A percentile compares a stretch with the other conserved stretches of the same genome.
Evolutionary conservation across 495 filamentous ascomycete species (phyloP).

Genomic region (Neurospora hispaniola): DNA sequence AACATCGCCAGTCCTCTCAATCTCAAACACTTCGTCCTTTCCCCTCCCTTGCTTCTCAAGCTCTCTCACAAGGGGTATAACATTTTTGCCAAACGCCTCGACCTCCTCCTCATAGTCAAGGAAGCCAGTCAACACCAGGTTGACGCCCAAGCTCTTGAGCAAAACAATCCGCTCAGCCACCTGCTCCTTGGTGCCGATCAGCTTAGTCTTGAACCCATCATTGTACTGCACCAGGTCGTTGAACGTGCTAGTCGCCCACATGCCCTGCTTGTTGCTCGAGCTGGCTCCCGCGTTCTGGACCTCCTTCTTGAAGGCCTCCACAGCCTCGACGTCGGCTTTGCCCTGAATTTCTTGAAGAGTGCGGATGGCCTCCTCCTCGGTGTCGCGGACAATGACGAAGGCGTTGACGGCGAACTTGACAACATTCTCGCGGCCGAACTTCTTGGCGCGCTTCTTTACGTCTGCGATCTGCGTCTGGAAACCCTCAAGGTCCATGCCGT

Average conservation of each 20-base stretch:
- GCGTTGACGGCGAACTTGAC: slow-evolving; percentile 38
- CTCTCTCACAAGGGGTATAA: slow-evolving; percentile 32
- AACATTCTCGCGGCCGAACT: slow-evolving; percentile 25
- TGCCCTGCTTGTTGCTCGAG: slow-evolving; percentile 32
- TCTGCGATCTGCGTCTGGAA: slow-evolving; percentile 37
- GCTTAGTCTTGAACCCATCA: slow-evolving; percentile 41
- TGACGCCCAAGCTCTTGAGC: slow-evolving; percentile 35
- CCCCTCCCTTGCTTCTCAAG: slow-evolving; percentile 34
- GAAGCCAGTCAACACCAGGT: slow-evolving; percentile 33
- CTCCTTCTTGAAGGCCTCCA: slow-evolving; percentile 31
- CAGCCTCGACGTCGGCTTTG: slow-evolving; percentile 36
- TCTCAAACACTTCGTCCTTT: slow-evolving; percentile 33
- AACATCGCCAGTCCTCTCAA: slow-evolving; percentile 30
- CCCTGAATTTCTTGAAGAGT: slow-evolving; percentile 39
- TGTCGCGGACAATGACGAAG: slow-evolving; percentile 38
- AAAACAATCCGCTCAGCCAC: slow-evolving; percentile 37
- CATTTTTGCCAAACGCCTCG: slow-evolving; percentile 34
- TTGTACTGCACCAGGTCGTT: slow-evolving; percentile 42
- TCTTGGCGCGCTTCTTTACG: slow-evolving; percentile 28
- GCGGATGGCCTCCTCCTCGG: slow-evolving; percentile 36
- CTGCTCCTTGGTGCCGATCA: slow-evolving; percentile 39
- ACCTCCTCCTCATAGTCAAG: slow-evolving; percentile 40
- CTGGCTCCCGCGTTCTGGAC: slow-evolving; percentile 36
- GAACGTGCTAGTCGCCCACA: slow-evolving; percentile 38
- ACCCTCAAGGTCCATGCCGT: slow-evolving; percentile 39